A percentile compares a stretch with the other conserved stretches of the same genome.
Evolutionary conservation across 768 basidiomycete species (phyloP).

Genomic region (Mycena vulgaris): DNA sequence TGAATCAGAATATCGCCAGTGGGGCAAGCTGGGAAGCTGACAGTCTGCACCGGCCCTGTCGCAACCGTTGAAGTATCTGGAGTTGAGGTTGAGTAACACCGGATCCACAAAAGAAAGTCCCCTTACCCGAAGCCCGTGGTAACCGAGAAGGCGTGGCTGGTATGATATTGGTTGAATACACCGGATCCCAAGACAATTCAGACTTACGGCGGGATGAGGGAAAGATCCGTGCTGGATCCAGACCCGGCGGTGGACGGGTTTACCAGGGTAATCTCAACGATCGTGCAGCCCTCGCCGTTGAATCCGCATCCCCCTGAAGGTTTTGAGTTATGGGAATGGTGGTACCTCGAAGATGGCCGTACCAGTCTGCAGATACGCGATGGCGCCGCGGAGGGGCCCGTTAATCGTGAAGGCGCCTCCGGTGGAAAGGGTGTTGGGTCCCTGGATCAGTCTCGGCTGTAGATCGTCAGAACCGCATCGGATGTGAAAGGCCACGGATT

Average conservation of each 20-base stretch:
- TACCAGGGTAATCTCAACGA: constrained; percentile 1
- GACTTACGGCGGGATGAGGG: background rate
- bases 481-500: background rate
- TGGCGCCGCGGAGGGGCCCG: background rate
- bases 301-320: constrained; percentile 5
- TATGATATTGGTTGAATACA: background rate
- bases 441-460: background rate
- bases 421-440: background rate
- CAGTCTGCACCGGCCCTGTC: background rate
- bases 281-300: background rate
- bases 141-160: background rate
- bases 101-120: background rate
- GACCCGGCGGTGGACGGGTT: constrained; percentile 1
- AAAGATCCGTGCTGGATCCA: background rate
- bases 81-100: background rate
- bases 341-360: background rate
- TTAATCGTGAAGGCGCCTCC: background rate
- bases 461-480: background rate
- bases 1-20: background rate
- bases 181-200: background rate
- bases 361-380: constrained; percentile 1
- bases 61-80: background rate
- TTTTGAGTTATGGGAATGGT: background rate
- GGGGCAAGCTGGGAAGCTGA: background rate
- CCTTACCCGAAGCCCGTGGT: background rate